Conservation (phyloP, 139 green algal species). For the Coelastrella sp. region DNA sequence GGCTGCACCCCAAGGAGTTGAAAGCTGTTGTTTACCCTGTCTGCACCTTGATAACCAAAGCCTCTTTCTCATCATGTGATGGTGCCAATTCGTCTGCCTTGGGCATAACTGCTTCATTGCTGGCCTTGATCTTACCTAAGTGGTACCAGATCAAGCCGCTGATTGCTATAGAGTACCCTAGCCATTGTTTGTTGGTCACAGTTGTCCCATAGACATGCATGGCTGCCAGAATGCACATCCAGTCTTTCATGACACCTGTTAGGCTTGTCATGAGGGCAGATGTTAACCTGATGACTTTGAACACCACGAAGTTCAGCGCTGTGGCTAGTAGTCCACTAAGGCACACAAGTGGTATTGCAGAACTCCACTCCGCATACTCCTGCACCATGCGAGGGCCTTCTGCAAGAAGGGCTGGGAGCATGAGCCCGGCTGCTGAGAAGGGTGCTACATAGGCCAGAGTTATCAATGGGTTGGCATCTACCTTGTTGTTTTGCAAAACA, state of each 20-base stretch:
- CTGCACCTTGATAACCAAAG: no score
- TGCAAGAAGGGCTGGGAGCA: neutral
- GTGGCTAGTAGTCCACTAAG: constrained; percentile 8
- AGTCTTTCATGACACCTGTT: constrained; percentile 34
- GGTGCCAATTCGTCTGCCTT: no score
- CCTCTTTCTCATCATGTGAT: no score
- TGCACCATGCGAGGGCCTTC: neutral
- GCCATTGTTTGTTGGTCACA: constrained; percentile 27
- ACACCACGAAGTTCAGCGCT: constrained; percentile 29
- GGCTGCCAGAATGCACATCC: constrained; percentile 30
- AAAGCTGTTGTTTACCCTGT: no score
- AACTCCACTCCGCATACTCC: neutral
- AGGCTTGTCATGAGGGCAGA: constrained; percentile 35
- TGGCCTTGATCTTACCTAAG: neutral
- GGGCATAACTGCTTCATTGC: no score
- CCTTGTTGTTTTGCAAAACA: constrained; percentile 46
- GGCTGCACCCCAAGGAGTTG: no score
- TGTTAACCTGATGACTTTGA: constrained; percentile 34
- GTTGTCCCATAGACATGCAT: constrained; percentile 34
- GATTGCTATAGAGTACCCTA: constrained; percentile 35
- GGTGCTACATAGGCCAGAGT: constrained; percentile 32
- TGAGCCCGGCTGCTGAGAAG: constrained; percentile 10
- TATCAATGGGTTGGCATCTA: constrained; percentile 24
- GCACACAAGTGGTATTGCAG: neutral
- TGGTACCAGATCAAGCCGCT: constrained; percentile 32